Percentiles rank a stretch among this genome's conserved stretches.
phyloP scores from a whole-genome alignment of 352 stramenopile genomes.

The Phytophthora sansomeana region DNA sequence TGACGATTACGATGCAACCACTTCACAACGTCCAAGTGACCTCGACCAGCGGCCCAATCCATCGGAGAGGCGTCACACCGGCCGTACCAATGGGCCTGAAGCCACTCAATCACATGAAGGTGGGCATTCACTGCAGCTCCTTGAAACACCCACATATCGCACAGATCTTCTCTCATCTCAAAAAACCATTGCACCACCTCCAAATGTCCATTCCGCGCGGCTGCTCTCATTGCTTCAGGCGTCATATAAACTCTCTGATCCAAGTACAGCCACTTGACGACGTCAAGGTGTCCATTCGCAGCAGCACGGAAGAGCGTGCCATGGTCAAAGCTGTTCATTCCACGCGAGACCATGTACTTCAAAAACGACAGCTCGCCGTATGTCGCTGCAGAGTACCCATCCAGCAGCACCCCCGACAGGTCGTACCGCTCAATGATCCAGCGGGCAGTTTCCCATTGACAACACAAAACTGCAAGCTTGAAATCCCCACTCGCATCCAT shows the following conservation, averaged over 20 bases:
- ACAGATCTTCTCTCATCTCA: neutral
- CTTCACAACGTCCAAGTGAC: conserved; percentile 22
- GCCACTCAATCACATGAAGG: conserved; percentile 19
- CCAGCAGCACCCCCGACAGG: neutral
- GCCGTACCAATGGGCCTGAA: conserved; percentile 8
- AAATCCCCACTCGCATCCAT: conserved; percentile 6
- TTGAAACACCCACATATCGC: conserved; percentile 2
- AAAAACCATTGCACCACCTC: conserved; percentile 26
- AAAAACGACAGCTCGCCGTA: conserved; percentile 25
- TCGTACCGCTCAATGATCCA: conserved; percentile 32
- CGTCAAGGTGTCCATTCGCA: conserved; percentile 19
- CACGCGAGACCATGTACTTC: conserved; percentile 13
- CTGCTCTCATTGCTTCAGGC: conserved; percentile 5
- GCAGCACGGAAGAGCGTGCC: conserved; percentile 14
- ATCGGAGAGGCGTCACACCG: conserved; percentile 10
- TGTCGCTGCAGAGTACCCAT: conserved; percentile 15
- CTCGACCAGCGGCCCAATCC: conserved; percentile 20
- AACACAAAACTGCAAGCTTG: conserved; percentile 3
- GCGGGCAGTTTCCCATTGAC: conserved; percentile 15
- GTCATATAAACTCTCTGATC: conserved; percentile 4
- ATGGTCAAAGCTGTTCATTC: neutral
- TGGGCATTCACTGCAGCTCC: conserved; percentile 12
- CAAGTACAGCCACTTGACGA: conserved; percentile 29
- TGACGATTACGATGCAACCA: conserved; percentile 17
- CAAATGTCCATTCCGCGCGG: conserved; percentile 11